These are phyloP conservation scores for Auricularia auricula-judae DNA, from an alignment of 768 basidiomycete genomes.

Conservation along the genomic window DNA sequence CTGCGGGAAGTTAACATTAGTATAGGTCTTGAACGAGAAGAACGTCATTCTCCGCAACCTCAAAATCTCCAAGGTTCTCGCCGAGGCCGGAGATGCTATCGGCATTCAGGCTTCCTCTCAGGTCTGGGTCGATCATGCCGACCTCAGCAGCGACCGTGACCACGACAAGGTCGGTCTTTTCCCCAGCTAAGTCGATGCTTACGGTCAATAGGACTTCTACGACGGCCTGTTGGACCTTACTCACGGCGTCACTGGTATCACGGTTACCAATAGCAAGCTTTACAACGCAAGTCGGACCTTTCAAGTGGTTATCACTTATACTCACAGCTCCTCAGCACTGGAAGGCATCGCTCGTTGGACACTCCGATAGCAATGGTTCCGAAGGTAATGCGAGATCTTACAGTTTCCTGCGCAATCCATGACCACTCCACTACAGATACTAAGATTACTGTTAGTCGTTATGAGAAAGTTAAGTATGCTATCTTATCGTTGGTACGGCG, in stretches of 20 bases:
- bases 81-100: slow-evolving; percentile 33
- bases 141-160: slow-evolving; percentile 34
- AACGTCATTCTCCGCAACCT: slow-evolving; percentile 42
- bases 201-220: slow-evolving; percentile 20
- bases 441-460: slow-evolving; percentile 24
- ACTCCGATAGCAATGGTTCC: slow-evolving; percentile 31
- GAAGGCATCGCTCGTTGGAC: slow-evolving; percentile 34
- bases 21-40: slow-evolving; percentile 20
- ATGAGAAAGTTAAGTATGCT: too few species aligned
- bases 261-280: slow-evolving; percentile 30
- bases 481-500: too few species aligned
- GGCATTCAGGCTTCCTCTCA: slow-evolving; percentile 29
- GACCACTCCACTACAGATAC: slow-evolving; percentile 12
- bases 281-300: slow-evolving; percentile 14
- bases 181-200: neutral
- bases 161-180: slow-evolving; percentile 27
- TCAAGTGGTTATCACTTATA: neutral
- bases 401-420: too few species aligned
- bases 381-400: slow-evolving; percentile 8
- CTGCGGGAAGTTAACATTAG: too few species aligned
- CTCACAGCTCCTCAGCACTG: slow-evolving; percentile 21
- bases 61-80: slow-evolving; percentile 38
- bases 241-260: slow-evolving; percentile 31
- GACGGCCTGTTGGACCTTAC: slow-evolving; percentile 36
- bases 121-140: slow-evolving; percentile 37